Evolutionary conservation across 805 yeast species (phyloP), one percentile per base, ranked within the genome.

Genomic region (Suhomyces pyralidae): DNA sequence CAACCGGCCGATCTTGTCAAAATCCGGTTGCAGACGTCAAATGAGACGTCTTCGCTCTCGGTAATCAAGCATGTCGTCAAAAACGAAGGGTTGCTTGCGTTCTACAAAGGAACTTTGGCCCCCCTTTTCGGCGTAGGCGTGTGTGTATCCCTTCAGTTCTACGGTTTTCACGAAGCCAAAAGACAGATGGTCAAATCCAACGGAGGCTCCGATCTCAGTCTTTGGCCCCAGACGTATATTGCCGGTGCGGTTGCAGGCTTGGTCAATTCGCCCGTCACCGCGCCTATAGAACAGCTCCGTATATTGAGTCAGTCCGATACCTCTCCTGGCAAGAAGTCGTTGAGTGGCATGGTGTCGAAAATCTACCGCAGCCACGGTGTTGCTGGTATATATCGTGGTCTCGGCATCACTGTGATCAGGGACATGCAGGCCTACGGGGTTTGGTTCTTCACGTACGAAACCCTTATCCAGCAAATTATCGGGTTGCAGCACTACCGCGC

Each of bases 371-470:
- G 63, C 0, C 60, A 75, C 22, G 89, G 90, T 4, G n/a, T 71
- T 19, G 46, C 56, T 9, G 88, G 87, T 1, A 56, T 85, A 4
- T 83, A 74, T 58, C 68, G 90, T 51, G 90, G 90, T 0, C 67
- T 72, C 15, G 58, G 69, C 3, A 77, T 85, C 52, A 85, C 90
- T 0, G 59, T 81, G 1, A 44, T 80, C 10, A 70, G 90, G 53
- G 90, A 85, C 60, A 68, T 79, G n/a, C 90, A 85, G 64, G 88
- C 90, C 0, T 85, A 86, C 61, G 91, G 91, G 6, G 81, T 84
- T 14, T 85, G 91, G 91, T 85, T 85, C 59, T 67, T 83, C 53
- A 74, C 88, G 1, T 85, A 82, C 61, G 91, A 85, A 63, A 73
- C 68, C 45, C 67, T 85, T 51, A 80, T 85, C 61, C 69, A 68